Base-by-base conservation (phyloP, 805 yeast genomes). In the Hanseniaspora meyeri region DNA sequence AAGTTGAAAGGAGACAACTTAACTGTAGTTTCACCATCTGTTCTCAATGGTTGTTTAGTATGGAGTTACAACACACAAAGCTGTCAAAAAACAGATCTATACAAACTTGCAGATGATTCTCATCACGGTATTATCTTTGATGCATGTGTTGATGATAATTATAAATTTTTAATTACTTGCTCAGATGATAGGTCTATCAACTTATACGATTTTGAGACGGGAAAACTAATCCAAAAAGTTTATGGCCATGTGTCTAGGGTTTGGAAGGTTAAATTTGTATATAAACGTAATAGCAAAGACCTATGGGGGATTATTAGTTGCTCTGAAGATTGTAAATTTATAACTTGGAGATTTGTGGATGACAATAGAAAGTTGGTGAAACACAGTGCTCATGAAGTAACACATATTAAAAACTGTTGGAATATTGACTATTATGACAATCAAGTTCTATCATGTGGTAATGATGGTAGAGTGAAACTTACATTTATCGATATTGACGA, bases 171-270 rank as follows among this genome's bases (percentile, higher is more conserved):
- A 8, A 81, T 83, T 1, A 82, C 91, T 50, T 93, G 98, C 66
- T 91, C 97, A 0, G 97, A 93, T 68, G 98, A 91, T 65, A 75
- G 98, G 59, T 86, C 96, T 0, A 81, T 93, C 55, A 83, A 82
- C 57, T 66, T 91, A 6, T 89, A 89, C 83, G 80, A 80, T 62
- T 70, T 83, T 59, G 63, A 63, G 7, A 64, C 77, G 1, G 91
- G 95, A 0, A 62, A 69, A 11, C 68, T 81, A 37, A 62, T 85
- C 42, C 85, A 91, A 1, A 78, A 82, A 31, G 97, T 96, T 0
- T 93, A 97, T 97, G 98, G 97, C 14, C 98, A 93, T 66, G 83
- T 85, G 1, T 91, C 97, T 0, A 78, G 98, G 65, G 90, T 93
- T 43, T 93, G 98, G 98, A 77, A 78, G 45, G 71, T 91, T 47